Percentiles rank a stretch among this genome's conserved stretches.
Evolutionary conservation across 73 alveolate genomes (phyloP).

Genomic region (Urostyla sp.): DNA sequence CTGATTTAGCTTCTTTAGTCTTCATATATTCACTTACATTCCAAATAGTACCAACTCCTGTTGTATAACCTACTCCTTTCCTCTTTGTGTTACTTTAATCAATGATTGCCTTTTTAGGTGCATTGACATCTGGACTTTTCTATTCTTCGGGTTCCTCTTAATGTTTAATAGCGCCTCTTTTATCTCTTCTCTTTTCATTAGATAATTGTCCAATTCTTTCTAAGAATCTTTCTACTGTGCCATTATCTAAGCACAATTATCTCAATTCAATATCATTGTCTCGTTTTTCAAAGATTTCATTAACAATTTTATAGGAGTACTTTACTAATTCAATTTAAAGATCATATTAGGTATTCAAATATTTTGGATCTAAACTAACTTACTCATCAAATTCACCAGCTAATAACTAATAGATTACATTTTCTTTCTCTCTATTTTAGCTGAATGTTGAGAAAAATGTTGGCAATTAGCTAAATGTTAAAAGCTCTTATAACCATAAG

Average conservation of each 20-base stretch:
- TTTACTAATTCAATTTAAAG: constrained; percentile 68
- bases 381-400: constrained; percentile 23
- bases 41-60: constrained; percentile 96
- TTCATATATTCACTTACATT: constrained; percentile 90
- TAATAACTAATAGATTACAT: neutral
- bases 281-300: constrained; percentile 36
- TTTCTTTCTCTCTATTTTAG: constrained; percentile 66
- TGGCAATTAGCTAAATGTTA: constrained; percentile 73
- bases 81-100: constrained; percentile 65
- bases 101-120: constrained; percentile 43
- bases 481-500: too few species aligned
- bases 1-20: constrained; percentile 90
- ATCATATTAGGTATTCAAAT: neutral
- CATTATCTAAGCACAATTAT: constrained; percentile 59
- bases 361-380: neutral
- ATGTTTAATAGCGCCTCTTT: neutral
- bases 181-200: constrained; percentile 64
- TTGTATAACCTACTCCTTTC: constrained; percentile 92
- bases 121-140: neutral
- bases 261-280: constrained; percentile 73
- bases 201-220: constrained; percentile 75
- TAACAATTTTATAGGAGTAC: constrained; percentile 54
- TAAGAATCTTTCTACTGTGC: constrained; percentile 59
- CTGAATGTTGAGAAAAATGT: constrained; percentile 70
- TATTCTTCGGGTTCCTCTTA: constrained; percentile 4